Evolutionary conservation across 164 flowering plant species (phyloP).

Genomic region (Chimonanthus praecox): DNA sequence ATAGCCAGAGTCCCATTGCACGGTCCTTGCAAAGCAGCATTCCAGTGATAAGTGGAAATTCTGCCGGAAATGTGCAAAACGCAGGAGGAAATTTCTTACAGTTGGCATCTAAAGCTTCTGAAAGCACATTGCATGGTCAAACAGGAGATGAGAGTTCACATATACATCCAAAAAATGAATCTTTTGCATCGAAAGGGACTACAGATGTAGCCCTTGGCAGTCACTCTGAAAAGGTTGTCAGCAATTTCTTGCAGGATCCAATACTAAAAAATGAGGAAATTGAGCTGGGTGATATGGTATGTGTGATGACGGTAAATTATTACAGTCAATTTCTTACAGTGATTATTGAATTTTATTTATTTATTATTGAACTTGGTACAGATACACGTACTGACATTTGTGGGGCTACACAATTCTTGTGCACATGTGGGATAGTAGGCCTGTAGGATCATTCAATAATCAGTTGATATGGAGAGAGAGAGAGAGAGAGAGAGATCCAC

Average conservation of each 20-base stretch:
- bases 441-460: too few relatives aligned
- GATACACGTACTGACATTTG: too few relatives aligned
- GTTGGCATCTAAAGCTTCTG: constrained; percentile 28
- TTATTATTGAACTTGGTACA: too few relatives aligned
- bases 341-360: background rate
- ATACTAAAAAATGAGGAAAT: constrained; percentile 29
- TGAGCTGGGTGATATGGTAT: constrained; percentile 43
- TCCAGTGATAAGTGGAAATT: constrained; percentile 24
- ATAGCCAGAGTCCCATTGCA: constrained; percentile 40
- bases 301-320: constrained; percentile 5
- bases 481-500: too few relatives aligned
- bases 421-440: too few relatives aligned
- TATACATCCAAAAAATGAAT: constrained; percentile 16
- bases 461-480: too few relatives aligned
- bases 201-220: constrained; percentile 31
- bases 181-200: constrained; percentile 21
- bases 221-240: constrained; percentile 58
- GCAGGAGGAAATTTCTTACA: constrained; percentile 30
- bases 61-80: constrained; percentile 20
- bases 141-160: constrained; percentile 16
- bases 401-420: too few relatives aligned
- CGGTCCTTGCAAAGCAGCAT: constrained; percentile 39
- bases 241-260: constrained; percentile 57
- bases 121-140: constrained; percentile 17
- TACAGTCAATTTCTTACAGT: background rate